phyloP scores from a whole-genome alignment of 2,329 filamentous ascomycete genomes.

The Graphilbum fragrans region DNA sequence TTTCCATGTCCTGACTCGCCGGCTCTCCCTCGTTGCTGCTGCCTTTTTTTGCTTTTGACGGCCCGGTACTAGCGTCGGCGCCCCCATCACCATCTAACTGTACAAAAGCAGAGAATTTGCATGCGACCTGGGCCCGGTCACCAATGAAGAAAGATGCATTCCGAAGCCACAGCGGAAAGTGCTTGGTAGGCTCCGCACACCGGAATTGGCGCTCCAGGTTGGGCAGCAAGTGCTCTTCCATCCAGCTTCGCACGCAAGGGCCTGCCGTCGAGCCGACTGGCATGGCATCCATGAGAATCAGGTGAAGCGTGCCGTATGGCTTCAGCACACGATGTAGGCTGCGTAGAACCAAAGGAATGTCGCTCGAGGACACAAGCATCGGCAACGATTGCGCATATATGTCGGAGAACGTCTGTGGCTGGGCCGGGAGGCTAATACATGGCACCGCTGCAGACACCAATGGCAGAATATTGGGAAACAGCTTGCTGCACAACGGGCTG shows the following conservation, averaged over 20 bases:
- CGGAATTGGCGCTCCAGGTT: constrained; percentile 47
- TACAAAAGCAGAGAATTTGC: constrained; percentile 35
- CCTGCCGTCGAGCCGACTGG: constrained; percentile 45
- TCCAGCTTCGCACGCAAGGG: constrained; percentile 44
- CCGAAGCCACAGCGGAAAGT: constrained; percentile 47
- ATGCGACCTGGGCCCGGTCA: constrained; percentile 33
- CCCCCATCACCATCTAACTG: not conserved
- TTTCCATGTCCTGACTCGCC: constrained; percentile 1
- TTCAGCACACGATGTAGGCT: constrained; percentile 44
- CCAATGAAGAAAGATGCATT: constrained; percentile 38
- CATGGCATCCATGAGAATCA: constrained; percentile 51
- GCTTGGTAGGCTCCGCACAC: constrained; percentile 44
- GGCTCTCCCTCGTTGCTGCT: constrained; percentile 1
- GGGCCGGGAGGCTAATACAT: constrained; percentile 22
- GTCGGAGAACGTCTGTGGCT: constrained; percentile 30
- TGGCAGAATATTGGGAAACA: constrained; percentile 27
- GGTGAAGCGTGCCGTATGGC: constrained; percentile 41
- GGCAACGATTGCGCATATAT: constrained; percentile 44
- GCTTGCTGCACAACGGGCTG: constrained; percentile 22
- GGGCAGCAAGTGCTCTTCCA: constrained; percentile 46
- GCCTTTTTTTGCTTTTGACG: constrained; percentile 12
- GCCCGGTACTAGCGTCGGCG: not conserved
- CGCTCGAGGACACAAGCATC: constrained; percentile 40
- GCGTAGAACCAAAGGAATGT: constrained; percentile 42
- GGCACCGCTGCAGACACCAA: constrained; percentile 25